These are phyloP conservation scores for Sabuloglossum arenarium DNA, from an alignment of 495 filamentous ascomycete genomes.

Conservation along the genomic window DNA sequence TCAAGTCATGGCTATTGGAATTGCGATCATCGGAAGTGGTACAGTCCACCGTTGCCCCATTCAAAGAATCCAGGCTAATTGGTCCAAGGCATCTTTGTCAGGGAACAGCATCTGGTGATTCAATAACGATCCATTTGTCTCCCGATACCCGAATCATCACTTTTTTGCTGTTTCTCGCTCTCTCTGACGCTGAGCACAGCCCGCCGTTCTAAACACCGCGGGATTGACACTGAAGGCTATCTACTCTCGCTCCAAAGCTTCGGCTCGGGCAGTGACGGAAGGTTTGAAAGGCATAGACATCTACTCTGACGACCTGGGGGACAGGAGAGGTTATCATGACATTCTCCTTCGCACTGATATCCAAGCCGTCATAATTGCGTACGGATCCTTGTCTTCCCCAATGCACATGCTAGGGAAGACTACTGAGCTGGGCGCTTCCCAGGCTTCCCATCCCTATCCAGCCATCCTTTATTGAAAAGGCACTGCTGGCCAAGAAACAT, in stretches of 20 bases:
- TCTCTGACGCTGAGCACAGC: slow-evolving; percentile 13
- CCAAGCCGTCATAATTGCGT: slow-evolving; percentile 46
- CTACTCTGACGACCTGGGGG: slow-evolving; percentile 39
- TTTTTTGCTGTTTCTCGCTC: not conserved
- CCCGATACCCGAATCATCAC: not conserved
- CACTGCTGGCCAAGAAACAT: slow-evolving; percentile 52
- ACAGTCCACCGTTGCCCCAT: not conserved
- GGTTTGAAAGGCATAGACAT: slow-evolving; percentile 14
- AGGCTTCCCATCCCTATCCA: slow-evolving; percentile 39
- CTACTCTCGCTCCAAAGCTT: slow-evolving; percentile 20
- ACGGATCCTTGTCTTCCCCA: slow-evolving; percentile 10
- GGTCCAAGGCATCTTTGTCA: slow-evolving; percentile 23
- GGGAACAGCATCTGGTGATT: slow-evolving; percentile 22
- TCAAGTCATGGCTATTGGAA: slow-evolving; percentile 2
- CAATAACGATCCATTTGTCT: not conserved
- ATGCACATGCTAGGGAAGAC: slow-evolving; percentile 8
- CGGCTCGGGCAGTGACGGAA: slow-evolving; percentile 13
- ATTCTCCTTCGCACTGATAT: slow-evolving; percentile 42
- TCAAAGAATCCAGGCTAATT: not conserved
- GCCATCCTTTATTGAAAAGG: slow-evolving; percentile 33
- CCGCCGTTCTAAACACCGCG: slow-evolving; percentile 21
- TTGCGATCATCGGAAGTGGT: slow-evolving; percentile 6
- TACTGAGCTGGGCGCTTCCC: not conserved
- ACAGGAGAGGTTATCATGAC: slow-evolving; percentile 31
- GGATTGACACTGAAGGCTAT: slow-evolving; percentile 17